A percentile compares a stretch with the other conserved stretches of the same genome.
phyloP scores from a whole-genome alignment of 2,329 filamentous ascomycete species.

The Lasiodiplodia hormozganensis region DNA sequence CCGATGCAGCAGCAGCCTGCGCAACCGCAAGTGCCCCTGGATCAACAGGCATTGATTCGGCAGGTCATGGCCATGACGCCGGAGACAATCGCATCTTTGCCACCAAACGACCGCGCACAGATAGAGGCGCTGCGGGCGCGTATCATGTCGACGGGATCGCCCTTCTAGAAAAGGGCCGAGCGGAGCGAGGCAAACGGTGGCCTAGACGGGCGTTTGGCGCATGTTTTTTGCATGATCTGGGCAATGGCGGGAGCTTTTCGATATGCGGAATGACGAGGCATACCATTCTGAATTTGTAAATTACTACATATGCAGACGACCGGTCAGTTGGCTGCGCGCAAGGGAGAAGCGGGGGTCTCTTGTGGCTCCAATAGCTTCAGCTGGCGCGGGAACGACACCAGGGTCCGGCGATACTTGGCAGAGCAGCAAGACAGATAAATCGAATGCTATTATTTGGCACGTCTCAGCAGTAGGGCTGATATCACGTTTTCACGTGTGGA shows the following conservation, averaged over 20 bases:
- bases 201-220: slow-evolving; percentile 29
- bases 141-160: slow-evolving; percentile 50
- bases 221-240: slow-evolving; percentile 21
- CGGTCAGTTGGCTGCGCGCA: slow-evolving; percentile 19
- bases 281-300: slow-evolving; percentile 27
- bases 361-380: slow-evolving; percentile 2
- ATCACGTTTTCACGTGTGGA: slow-evolving; percentile 24
- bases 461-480: slow-evolving; percentile 14
- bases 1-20: slow-evolving; percentile 52
- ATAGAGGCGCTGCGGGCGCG: slow-evolving; percentile 77
- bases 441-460: slow-evolving; percentile 14
- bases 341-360: slow-evolving; percentile 11
- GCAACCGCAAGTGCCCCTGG: slow-evolving; percentile 45
- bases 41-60: slow-evolving; percentile 76
- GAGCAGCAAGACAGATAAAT: slow-evolving; percentile 3
- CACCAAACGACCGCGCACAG: slow-evolving; percentile 77
- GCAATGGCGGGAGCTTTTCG: slow-evolving; percentile 18
- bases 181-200: not conserved
- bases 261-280: slow-evolving; percentile 17
- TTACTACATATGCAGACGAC: slow-evolving; percentile 29
- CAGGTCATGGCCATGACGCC: slow-evolving; percentile 83
- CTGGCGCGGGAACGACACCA: slow-evolving; percentile 16
- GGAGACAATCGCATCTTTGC: slow-evolving; percentile 78
- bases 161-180: slow-evolving; percentile 22
- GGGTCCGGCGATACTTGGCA: slow-evolving; percentile 15